Percentiles rank a stretch among this genome's conserved stretches.
phyloP scores from a whole-genome alignment of 2,329 filamentous ascomycete genomes.

The Aspergillus aculeatinus region DNA sequence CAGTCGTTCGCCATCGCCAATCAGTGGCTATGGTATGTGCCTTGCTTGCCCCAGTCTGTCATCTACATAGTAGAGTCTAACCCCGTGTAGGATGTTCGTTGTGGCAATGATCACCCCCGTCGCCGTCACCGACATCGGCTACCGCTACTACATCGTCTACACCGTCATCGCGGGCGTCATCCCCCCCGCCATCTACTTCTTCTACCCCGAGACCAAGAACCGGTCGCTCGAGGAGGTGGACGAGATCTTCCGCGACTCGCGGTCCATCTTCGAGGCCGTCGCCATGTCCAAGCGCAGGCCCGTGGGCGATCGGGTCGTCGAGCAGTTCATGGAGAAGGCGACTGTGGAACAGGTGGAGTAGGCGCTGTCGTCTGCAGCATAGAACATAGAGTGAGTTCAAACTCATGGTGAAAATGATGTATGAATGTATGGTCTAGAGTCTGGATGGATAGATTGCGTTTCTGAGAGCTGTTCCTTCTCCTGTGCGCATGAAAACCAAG shows the following conservation, averaged over 20 bases:
- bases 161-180: conserved; percentile 17
- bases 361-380: not conserved
- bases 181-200: conserved; percentile 18
- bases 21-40: conserved; percentile 17
- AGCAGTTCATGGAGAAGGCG: conserved; percentile 4
- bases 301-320: not conserved
- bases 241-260: conserved; percentile 20
- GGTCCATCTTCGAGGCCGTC: conserved; percentile 11
- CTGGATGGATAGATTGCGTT: not conserved
- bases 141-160: conserved; percentile 22
- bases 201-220: conserved; percentile 24
- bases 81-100: conserved; percentile 20
- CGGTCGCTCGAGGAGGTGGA: conserved; percentile 20
- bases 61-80: not conserved
- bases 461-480: not conserved
- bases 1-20: conserved; percentile 17
- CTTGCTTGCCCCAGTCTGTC: no score
- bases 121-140: conserved; percentile 19
- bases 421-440: not conserved
- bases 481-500: no score
- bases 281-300: conserved; percentile 7
- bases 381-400: not conserved
- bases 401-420: no score
- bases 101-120: conserved; percentile 23
- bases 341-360: not conserved